phyloP scores from a whole-genome alignment of 1,284 basidiomycete genomes.

The Marasmius fiardii region DNA sequence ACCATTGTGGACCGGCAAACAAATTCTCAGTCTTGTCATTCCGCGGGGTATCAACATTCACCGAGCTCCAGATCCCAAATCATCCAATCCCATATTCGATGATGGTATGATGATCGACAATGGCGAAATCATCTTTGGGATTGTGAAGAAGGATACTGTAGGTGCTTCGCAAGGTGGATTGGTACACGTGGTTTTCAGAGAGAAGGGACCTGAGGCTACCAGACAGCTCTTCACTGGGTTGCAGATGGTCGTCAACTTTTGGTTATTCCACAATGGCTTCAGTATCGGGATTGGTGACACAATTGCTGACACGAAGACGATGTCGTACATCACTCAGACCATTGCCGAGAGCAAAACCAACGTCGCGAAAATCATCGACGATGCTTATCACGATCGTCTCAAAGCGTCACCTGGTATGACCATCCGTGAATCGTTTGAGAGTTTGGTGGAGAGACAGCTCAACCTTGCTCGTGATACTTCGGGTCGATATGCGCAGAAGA shows the following conservation, averaged over 20 bases:
- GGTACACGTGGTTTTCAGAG: slow-evolving; percentile 96
- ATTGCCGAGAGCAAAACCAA: slow-evolving; percentile 82
- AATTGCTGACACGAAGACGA: slow-evolving; percentile 88
- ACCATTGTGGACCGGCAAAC: slow-evolving; percentile 97
- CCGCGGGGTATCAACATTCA: slow-evolving; percentile 96
- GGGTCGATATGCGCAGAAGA: slow-evolving; percentile 94
- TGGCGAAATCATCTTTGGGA: slow-evolving; percentile 93
- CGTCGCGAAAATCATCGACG: slow-evolving; percentile 69
- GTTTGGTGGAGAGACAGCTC: slow-evolving; percentile 82
- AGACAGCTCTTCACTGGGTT: slow-evolving; percentile 91
- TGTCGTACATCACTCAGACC: slow-evolving; percentile 82
- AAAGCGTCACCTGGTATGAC: slow-evolving; percentile 97
- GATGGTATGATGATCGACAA: slow-evolving; percentile 97
- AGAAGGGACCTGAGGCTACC: slow-evolving; percentile 95
- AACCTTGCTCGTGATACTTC: slow-evolving; percentile 96
- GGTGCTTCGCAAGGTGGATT: slow-evolving; percentile 94
- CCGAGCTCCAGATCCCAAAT: slow-evolving; percentile 76
- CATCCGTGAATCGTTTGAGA: slow-evolving; percentile 97
- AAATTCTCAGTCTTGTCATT: slow-evolving; percentile 91
- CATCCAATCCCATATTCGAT: slow-evolving; percentile 82
- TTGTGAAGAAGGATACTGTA: slow-evolving; percentile 98
- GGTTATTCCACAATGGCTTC: slow-evolving; percentile 99
- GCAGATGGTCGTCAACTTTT: slow-evolving; percentile 96
- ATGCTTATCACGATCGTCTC: slow-evolving; percentile 80
- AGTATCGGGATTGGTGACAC: slow-evolving; percentile 99